These are phyloP conservation scores for Astragalus glycyphyllos DNA, from an alignment of 306 rosid species.

Conservation along the genomic window DNA sequence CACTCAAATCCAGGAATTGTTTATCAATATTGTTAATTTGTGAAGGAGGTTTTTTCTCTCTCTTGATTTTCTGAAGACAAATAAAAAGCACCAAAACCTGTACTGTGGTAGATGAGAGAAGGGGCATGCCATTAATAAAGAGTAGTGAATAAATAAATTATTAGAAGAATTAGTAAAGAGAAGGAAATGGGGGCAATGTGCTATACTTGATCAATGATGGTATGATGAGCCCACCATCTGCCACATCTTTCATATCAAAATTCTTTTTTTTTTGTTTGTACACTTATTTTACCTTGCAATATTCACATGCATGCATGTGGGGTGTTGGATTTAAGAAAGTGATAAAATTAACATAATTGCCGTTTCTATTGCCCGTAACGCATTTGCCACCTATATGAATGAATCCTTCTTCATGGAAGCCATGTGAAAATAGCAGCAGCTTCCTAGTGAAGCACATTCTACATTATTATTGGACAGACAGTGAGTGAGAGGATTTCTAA, in stretches of 20 bases:
- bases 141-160: slow-evolving; percentile 10
- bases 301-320: slow-evolving; percentile 84
- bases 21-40: background rate
- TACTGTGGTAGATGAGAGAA: no score
- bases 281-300: slow-evolving; percentile 40
- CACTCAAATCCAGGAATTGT: background rate
- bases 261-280: slow-evolving; percentile 15
- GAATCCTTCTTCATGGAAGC: slow-evolving; percentile 46
- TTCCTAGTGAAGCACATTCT: slow-evolving; percentile 59
- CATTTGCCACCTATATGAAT: slow-evolving; percentile 33
- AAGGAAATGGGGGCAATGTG: slow-evolving; percentile 61
- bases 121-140: slow-evolving; percentile 32
- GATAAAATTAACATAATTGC: slow-evolving; percentile 32
- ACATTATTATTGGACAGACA: slow-evolving; percentile 56
- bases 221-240: slow-evolving; percentile 63
- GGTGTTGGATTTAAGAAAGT: slow-evolving; percentile 42
- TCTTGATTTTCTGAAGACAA: background rate
- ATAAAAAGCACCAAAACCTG: slow-evolving; percentile 22
- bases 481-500: slow-evolving; percentile 39
- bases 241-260: slow-evolving; percentile 46
- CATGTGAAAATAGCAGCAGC: slow-evolving; percentile 77
- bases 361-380: slow-evolving; percentile 35
- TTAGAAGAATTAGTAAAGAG: slow-evolving; percentile 38
- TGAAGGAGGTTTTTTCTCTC: background rate
- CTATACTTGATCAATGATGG: slow-evolving; percentile 56